These are phyloP conservation scores for Cercospora sp. DNA, from an alignment of 2,329 filamentous ascomycete genomes.

Conservation along the genomic window DNA sequence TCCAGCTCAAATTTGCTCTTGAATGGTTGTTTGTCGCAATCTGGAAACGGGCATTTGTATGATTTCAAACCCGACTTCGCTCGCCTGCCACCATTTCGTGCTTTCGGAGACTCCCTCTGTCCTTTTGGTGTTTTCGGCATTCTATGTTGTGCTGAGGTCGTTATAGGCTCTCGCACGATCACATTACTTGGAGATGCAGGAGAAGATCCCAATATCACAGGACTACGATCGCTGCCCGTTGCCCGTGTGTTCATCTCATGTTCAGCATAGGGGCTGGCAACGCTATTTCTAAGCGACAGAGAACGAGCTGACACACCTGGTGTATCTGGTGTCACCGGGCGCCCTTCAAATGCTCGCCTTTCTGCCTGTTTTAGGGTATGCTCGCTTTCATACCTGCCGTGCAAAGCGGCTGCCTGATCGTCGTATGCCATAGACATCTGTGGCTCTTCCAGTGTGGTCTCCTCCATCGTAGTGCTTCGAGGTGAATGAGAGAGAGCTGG, in stretches of 20 bases:
- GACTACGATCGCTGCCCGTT: neutral
- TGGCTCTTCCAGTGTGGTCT: rapidly evolving
- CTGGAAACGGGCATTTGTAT: neutral
- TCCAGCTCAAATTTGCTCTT: neutral
- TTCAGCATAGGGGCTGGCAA: neutral
- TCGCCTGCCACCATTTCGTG: neutral
- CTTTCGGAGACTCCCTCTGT: neutral
- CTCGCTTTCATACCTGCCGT: neutral
- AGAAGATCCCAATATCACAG: neutral
- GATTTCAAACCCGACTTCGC: neutral
- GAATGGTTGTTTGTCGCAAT: neutral
- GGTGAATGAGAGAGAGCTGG: neutral
- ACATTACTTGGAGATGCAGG: neutral
- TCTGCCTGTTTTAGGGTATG: neutral
- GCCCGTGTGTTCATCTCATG: neutral
- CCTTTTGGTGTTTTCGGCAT: neutral
- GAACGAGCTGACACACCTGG: neutral
- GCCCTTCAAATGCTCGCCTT: neutral
- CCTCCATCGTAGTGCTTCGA: neutral
- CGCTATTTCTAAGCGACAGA: neutral
- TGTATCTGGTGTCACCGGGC: neutral
- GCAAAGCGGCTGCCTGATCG: neutral
- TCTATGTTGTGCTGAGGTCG: neutral
- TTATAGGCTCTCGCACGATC: neutral
- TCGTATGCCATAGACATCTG: too few species aligned